These are phyloP conservation scores for Cryptococcus sp. DNA, from an alignment of 1,284 basidiomycete genomes.

Conservation along the genomic window DNA sequence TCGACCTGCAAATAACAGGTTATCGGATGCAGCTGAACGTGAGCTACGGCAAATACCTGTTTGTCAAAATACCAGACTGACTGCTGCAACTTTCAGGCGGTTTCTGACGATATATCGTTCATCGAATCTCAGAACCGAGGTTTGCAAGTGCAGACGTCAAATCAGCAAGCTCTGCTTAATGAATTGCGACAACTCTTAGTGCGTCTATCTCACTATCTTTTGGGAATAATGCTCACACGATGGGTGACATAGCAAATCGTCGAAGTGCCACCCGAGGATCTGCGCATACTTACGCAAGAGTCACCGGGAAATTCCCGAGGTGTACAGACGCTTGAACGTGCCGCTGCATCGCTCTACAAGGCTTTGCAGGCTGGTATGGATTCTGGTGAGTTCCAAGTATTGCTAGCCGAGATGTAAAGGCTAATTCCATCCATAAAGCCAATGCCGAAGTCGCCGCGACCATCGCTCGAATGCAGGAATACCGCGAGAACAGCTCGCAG, in stretches of 20 bases:
- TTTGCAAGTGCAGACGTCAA: conserved; percentile 95
- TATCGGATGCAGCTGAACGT: conserved; percentile 95
- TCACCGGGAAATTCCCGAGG: conserved; percentile 75
- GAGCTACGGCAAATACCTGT: conserved; percentile 37
- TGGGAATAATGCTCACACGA: neutral
- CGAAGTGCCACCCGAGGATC: conserved; percentile 76
- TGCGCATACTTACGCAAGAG: conserved; percentile 78
- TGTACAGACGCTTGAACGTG: conserved; percentile 75
- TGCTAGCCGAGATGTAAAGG: neutral
- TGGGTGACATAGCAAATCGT: conserved; percentile 72
- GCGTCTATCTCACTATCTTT: conserved; percentile 29
- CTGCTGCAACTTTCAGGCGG: conserved; percentile 61
- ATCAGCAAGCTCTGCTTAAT: conserved; percentile 77
- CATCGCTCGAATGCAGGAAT: conserved; percentile 86
- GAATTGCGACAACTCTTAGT: conserved; percentile 85
- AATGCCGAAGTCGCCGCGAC: conserved; percentile 85
- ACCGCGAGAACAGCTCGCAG: conserved; percentile 78
- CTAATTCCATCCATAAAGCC: conserved; percentile 22
- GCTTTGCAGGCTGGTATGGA: conserved; percentile 89
- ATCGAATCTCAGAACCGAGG: conserved; percentile 97
- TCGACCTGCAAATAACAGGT: conserved; percentile 80
- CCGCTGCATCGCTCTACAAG: conserved; percentile 89
- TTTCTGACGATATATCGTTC: conserved; percentile 89
- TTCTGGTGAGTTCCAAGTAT: conserved; percentile 59
- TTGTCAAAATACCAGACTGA: neutral